Evolutionary conservation across 2,329 filamentous ascomycete species (phyloP).

Genomic region (Huntiella abstrusa): DNA sequence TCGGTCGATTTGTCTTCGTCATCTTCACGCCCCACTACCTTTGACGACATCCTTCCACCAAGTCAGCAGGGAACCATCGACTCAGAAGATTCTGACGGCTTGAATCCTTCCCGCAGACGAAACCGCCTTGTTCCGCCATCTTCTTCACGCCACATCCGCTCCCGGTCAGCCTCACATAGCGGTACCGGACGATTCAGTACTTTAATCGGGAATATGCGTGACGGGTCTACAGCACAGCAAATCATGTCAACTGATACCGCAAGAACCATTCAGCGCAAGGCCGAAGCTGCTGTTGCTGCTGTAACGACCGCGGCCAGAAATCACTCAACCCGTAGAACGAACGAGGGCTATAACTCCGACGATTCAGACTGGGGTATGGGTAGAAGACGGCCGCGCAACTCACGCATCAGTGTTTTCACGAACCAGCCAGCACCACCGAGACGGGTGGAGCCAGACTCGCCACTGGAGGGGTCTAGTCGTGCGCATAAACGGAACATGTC

Average conservation of each 20-base stretch:
- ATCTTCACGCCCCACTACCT: neutral
- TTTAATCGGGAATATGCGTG: neutral
- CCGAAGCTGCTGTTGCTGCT: slow-evolving; percentile 7
- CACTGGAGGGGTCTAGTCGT: neutral
- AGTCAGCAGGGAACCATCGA: neutral
- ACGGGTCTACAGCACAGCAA: neutral
- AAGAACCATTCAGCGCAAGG: slow-evolving; percentile 1
- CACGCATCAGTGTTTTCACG: too few species aligned
- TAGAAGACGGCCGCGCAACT: too few species aligned
- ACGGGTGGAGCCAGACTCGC: neutral
- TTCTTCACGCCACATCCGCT: neutral
- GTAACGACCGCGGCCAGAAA: slow-evolving; percentile 2
- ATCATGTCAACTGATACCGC: neutral
- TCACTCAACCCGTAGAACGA: neutral
- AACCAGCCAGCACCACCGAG: too few species aligned
- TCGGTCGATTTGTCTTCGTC: too few species aligned
- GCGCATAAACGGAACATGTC: neutral
- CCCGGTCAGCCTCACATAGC: neutral
- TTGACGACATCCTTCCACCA: neutral
- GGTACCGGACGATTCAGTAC: neutral
- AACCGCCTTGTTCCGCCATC: neutral
- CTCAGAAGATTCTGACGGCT: neutral
- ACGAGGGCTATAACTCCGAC: neutral
- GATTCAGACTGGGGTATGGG: slow-evolving; percentile 3
- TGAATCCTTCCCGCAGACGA: neutral